Percentiles rank a stretch among this genome's conserved stretches.
These are phyloP conservation scores for Talaromyces verruculosus DNA, from an alignment of 2,329 filamentous ascomycete genomes.

Conservation along the genomic window DNA sequence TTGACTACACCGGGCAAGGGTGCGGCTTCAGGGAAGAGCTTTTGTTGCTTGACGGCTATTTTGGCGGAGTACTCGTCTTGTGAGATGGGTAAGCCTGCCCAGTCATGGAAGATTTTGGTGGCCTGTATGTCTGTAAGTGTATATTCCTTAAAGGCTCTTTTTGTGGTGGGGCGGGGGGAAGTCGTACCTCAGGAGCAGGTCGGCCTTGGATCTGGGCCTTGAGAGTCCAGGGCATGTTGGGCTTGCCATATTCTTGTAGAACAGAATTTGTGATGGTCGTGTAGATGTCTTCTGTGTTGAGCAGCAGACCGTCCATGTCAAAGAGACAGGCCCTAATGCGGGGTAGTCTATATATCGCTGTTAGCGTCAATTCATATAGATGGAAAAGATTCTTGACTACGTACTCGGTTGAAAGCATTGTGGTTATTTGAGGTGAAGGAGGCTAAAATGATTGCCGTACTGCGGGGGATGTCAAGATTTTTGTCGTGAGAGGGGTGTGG, in stretches of 20 bases:
- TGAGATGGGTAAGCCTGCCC: slow-evolving; percentile 81
- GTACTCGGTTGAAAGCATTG: slow-evolving; percentile 19
- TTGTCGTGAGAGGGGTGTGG: neutral
- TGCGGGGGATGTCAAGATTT: neutral
- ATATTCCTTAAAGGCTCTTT: slow-evolving; percentile 5
- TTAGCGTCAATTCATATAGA: slow-evolving; percentile 1
- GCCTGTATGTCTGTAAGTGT: slow-evolving; percentile 42
- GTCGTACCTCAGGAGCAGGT: slow-evolving; percentile 55
- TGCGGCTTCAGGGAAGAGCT: slow-evolving; percentile 71
- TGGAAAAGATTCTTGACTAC: neutral
- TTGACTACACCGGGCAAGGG: slow-evolving; percentile 75
- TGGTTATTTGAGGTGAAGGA: neutral
- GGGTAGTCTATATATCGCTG: slow-evolving; percentile 57
- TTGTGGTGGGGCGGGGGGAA: neutral
- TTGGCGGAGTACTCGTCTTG: slow-evolving; percentile 64
- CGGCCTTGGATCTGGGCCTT: slow-evolving; percentile 82
- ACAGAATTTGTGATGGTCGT: slow-evolving; percentile 79
- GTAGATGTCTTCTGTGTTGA: slow-evolving; percentile 91
- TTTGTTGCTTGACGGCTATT: slow-evolving; percentile 63
- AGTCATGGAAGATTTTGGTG: slow-evolving; percentile 67
- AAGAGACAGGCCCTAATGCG: slow-evolving; percentile 89
- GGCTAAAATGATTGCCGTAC: neutral
- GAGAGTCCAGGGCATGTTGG: slow-evolving; percentile 83
- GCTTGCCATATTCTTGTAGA: slow-evolving; percentile 70
- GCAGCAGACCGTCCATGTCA: slow-evolving; percentile 96